Percentiles rank a stretch among this genome's conserved stretches.
These are phyloP conservation scores for Paraconiothyrium brasiliense DNA, from an alignment of 2,329 filamentous ascomycete genomes.

Conservation along the genomic window DNA sequence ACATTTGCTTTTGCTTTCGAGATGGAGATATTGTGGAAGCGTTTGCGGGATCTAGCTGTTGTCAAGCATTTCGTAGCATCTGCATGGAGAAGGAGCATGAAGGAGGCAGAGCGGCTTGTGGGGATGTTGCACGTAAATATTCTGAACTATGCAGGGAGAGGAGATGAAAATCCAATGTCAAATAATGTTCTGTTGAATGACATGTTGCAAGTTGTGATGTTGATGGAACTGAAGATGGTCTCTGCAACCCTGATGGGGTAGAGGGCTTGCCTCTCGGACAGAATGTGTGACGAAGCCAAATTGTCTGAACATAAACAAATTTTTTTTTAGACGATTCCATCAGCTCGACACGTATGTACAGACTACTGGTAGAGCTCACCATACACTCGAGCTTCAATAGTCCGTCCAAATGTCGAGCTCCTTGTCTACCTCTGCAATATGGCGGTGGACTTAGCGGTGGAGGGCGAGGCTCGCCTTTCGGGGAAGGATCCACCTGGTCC, in stretches of 20 bases:
- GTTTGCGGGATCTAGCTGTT: constrained; percentile 21
- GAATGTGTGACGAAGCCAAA: no score
- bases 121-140: constrained; percentile 44
- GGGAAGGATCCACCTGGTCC: constrained; percentile 35
- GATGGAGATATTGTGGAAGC: constrained; percentile 26
- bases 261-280: no score
- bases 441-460: constrained; percentile 4
- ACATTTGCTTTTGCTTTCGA: constrained; percentile 45
- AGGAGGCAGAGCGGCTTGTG: constrained; percentile 33
- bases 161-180: constrained; percentile 40
- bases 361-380: no score
- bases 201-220: not conserved
- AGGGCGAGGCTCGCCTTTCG: constrained; percentile 27
- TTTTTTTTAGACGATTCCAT: no score
- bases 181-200: constrained; percentile 20
- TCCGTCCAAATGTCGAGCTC: no score
- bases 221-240: not conserved
- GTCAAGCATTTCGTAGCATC: constrained; percentile 35
- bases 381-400: no score
- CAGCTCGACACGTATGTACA: no score
- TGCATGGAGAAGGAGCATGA: constrained; percentile 27
- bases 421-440: not conserved
- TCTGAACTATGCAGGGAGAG: constrained; percentile 23
- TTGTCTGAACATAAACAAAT: no score
- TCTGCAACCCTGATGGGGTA: no score